Conservation (phyloP, 805 yeast genomes). For the Hanseniaspora taiwanica region DNA sequence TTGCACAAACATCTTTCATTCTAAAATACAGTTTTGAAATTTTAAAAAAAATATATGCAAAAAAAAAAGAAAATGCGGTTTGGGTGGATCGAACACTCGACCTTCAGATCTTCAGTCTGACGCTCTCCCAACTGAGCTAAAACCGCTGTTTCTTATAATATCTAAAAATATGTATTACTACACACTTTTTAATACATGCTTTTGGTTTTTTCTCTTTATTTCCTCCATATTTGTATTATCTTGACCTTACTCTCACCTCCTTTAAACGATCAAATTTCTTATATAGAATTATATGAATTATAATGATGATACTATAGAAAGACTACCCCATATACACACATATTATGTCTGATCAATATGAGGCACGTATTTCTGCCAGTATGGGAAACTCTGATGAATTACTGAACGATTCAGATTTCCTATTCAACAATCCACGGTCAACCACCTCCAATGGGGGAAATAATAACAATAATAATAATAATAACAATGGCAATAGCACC, state of each 20-base stretch:
- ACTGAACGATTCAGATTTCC: not conserved
- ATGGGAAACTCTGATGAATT: not conserved
- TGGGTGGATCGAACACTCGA: conserved; percentile 81
- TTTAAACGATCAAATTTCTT: too few relatives aligned
- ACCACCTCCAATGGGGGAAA: too few relatives aligned
- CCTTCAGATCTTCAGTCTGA: conserved; percentile 47
- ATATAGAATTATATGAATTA: not conserved
- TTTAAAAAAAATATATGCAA: not conserved
- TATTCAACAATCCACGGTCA: not conserved
- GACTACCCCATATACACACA: not conserved
- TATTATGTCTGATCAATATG: conserved; percentile 10
- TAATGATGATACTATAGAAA: not conserved
- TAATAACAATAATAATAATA: not conserved
- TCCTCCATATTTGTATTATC: too few relatives aligned
- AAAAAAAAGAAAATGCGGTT: conserved; percentile 30
- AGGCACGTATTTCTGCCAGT: conserved; percentile 8
- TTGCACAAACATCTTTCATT: not conserved
- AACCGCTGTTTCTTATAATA: conserved; percentile 19
- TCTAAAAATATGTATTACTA: not conserved
- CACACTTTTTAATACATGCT: too few relatives aligned
- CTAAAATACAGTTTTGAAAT: not conserved
- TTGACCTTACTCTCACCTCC: too few relatives aligned
- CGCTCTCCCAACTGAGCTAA: conserved; percentile 33
- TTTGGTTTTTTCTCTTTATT: too few relatives aligned
- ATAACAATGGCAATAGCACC: not conserved